Evolutionary conservation across 208 protist genomes (phyloP).

Genomic region (Kentomonas sorsogonicus): DNA sequence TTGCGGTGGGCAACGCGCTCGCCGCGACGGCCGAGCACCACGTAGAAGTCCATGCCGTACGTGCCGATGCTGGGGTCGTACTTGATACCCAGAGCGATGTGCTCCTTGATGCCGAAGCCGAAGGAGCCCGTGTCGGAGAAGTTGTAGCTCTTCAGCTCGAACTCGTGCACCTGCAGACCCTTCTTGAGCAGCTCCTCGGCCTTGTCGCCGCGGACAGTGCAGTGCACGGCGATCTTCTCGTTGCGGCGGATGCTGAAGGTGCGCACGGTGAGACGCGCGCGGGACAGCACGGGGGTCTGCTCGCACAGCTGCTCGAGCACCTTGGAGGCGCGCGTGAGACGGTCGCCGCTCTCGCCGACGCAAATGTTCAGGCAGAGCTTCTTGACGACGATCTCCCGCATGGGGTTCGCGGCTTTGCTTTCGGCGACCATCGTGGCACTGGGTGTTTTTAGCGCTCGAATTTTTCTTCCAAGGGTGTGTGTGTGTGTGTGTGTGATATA

Average conservation of each 20-base stretch:
- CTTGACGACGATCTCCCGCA: slow-evolving; percentile 97
- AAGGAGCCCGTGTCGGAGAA: slow-evolving; percentile 98
- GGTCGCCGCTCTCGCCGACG: slow-evolving; percentile 98
- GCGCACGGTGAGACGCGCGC: slow-evolving; percentile 98
- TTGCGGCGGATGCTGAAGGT: slow-evolving; percentile 99
- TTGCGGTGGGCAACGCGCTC: slow-evolving; percentile 94
- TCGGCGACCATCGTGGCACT: slow-evolving; percentile 19
- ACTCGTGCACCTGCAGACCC: slow-evolving; percentile 99
- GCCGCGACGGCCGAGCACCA: slow-evolving; percentile 97
- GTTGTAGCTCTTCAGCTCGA: slow-evolving; percentile 95
- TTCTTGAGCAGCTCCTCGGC: slow-evolving; percentile 98
- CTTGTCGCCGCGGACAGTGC: slow-evolving; percentile 99
- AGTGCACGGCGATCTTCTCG: slow-evolving; percentile 99
- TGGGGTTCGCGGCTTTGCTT: slow-evolving; percentile 92
- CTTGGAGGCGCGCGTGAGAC: slow-evolving; percentile 97
- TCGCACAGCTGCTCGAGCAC: slow-evolving; percentile 99
- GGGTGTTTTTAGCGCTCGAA: no score
- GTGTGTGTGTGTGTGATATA: no score
- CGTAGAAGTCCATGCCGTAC: slow-evolving; percentile 97
- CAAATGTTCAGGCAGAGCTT: slow-evolving; percentile 99
- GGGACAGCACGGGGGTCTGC: slow-evolving; percentile 97
- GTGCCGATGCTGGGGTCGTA: slow-evolving; percentile 99
- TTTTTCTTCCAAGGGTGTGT: no score
- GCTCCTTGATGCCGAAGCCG: slow-evolving; percentile 99
- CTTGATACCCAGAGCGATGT: slow-evolving; percentile 99